phyloP scores from a whole-genome alignment of 2,329 filamentous ascomycete genomes.

The Ophiobolus disseminans region DNA sequence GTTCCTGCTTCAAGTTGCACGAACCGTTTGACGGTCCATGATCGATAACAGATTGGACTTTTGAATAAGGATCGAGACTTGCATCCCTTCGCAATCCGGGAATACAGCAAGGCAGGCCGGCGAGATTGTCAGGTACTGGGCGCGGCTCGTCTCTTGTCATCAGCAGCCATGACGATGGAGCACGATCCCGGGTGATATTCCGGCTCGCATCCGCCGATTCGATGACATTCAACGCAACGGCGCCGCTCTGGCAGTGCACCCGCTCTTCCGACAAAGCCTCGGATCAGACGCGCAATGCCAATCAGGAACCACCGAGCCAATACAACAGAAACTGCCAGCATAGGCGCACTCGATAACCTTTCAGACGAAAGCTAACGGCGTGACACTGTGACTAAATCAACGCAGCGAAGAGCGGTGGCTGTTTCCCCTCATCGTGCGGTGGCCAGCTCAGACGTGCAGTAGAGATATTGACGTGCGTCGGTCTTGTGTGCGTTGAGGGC shows the following conservation, averaged over 20 bases:
- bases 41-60: conserved; percentile 9
- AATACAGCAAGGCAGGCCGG: conserved; percentile 21
- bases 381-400: conserved; percentile 20
- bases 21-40: conserved; percentile 12
- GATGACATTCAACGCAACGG: conserved; percentile 33
- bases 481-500: conserved; percentile 32
- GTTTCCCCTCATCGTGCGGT: conserved; percentile 20
- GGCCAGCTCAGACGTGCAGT: conserved; percentile 42
- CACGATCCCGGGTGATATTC: conserved; percentile 28
- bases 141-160: conserved; percentile 32
- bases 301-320: conserved; percentile 31
- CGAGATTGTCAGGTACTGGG: conserved; percentile 18
- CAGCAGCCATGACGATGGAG: conserved; percentile 39
- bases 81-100: conserved; percentile 6
- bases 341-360: conserved; percentile 24
- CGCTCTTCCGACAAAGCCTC: conserved; percentile 42
- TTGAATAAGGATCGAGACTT: conserved; percentile 1
- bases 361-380: conserved; percentile 13
- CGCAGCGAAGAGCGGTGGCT: conserved; percentile 21
- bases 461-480: conserved; percentile 27
- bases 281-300: conserved; percentile 33
- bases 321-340: conserved; percentile 22
- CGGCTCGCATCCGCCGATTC: conserved; percentile 38
- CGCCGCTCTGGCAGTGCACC: conserved; percentile 40
- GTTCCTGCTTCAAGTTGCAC: conserved; percentile 20